Percentiles rank a stretch among this genome's conserved stretches.
phyloP scores from a whole-genome alignment of 2,329 filamentous ascomycete genomes.

The Fusarium devonianum region DNA sequence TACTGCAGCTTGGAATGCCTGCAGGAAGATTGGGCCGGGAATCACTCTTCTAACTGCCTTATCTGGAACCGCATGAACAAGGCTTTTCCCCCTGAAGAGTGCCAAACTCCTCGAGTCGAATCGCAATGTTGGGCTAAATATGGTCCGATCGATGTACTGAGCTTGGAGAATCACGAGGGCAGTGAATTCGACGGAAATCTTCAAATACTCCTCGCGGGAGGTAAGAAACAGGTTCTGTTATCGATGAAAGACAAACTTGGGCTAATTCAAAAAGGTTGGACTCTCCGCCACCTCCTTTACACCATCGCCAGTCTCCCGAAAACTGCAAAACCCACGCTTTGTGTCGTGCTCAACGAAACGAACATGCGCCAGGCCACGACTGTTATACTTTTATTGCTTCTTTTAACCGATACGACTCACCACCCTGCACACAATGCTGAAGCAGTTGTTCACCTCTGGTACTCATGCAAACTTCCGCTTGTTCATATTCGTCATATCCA shows the following conservation, averaged over 20 bases:
- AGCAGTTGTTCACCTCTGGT: slow-evolving; percentile 38
- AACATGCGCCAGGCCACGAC: not conserved
- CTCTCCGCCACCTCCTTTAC: slow-evolving; percentile 40
- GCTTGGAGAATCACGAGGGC: slow-evolving; percentile 41
- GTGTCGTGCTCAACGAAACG: slow-evolving; percentile 19
- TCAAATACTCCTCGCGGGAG: slow-evolving; percentile 33
- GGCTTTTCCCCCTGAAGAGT: not conserved
- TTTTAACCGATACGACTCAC: slow-evolving; percentile 13
- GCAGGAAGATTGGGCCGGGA: slow-evolving; percentile 15
- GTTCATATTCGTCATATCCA: slow-evolving; percentile 16
- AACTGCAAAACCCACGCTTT: slow-evolving; percentile 22
- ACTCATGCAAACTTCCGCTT: slow-evolving; percentile 33
- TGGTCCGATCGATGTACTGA: slow-evolving; percentile 38
- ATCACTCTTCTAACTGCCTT: too few species aligned
- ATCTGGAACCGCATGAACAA: too few species aligned
- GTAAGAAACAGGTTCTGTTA: slow-evolving; percentile 21
- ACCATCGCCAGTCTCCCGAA: slow-evolving; percentile 32
- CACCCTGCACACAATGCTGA: slow-evolving; percentile 35
- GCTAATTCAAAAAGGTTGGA: slow-evolving; percentile 16
- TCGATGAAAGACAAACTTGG: not conserved
- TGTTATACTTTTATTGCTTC: slow-evolving; percentile 15
- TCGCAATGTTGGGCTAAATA: slow-evolving; percentile 30
- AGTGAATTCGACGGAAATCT: slow-evolving; percentile 29
- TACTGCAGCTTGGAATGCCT: slow-evolving; percentile 36
- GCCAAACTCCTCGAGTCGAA: not conserved